Evolutionary conservation across 2,329 filamentous ascomycete genomes (phyloP), one percentile per base, ranked within the genome.

Genomic region (Ophiostoma triangulosporum): DNA sequence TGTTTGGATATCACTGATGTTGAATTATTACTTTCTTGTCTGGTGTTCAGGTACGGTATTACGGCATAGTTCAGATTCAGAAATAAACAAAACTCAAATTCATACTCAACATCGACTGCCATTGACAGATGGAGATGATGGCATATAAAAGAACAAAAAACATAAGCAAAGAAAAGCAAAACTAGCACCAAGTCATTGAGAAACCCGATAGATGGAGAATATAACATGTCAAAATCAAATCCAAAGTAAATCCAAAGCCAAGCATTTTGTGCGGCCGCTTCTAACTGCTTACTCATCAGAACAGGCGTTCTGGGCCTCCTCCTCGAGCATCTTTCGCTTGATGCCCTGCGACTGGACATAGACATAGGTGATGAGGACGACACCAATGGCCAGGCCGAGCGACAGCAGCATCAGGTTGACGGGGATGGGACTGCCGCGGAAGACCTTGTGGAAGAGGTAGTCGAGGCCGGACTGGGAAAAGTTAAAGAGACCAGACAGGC

Each of bases 401-500:
- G 68, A 63, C 48, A 91, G 67, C 20, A 95, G 66, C 0, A 84
- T 73, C 3, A 85, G 51, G 64, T 95, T 93, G 12, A 94, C 83
- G 0, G 88, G 88, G 0, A 87, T 70, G 0, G 89, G 89, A 64
- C 94, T 74, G 5, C 82, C 80, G 22, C 72, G 61, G 63, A 91
- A 95, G 0, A 75, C 74, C 54, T 78, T 73, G 63, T 94, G 86
- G 38, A 89, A 88, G 33, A 91, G 65, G 24, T 83, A 79, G 65
- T 95, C 89, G 32, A 95, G 73, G 0, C 78, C 88, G 5, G 83
- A 84, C 69, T 95, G 88, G 1, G 79, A 79, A 63, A 96, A 90
- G 67, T 94, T 95, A 62, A 89, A 76, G 0, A 95, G 66, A 0
- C 90, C 89, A 0, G 88, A 84, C 1, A 93, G 70, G 67, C 87